These are phyloP conservation scores for Hypoxylon trugodes DNA, from an alignment of 495 filamentous ascomycete genomes.

Conservation along the genomic window DNA sequence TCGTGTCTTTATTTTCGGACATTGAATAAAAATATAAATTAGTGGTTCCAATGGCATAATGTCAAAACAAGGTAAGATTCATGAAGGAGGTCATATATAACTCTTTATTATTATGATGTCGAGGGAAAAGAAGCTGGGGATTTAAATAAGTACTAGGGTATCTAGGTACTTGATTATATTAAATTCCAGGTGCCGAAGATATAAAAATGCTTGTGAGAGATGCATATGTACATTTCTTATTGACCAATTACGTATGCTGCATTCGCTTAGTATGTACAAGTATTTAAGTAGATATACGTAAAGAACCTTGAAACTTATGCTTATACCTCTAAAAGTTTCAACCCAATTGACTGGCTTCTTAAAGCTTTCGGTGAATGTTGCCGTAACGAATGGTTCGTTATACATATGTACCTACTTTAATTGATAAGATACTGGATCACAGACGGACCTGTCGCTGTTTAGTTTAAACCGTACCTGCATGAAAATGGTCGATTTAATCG, in stretches of 20 bases:
- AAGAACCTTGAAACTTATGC: too few relatives aligned
- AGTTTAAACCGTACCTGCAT: conserved; percentile 37
- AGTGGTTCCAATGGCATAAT: background rate
- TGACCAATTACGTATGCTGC: too few relatives aligned
- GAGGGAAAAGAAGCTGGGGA: too few relatives aligned
- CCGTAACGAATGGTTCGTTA: conserved; percentile 28
- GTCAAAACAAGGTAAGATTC: background rate
- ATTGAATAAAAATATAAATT: conserved; percentile 1
- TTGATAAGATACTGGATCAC: conserved; percentile 16
- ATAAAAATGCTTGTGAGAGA: too few relatives aligned
- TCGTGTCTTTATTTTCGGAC: background rate
- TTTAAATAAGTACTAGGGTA: too few relatives aligned
- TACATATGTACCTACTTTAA: too few relatives aligned
- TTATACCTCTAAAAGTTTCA: too few relatives aligned
- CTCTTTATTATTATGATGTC: conserved; percentile 5
- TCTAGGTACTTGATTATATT: too few relatives aligned
- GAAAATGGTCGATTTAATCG: conserved; percentile 29
- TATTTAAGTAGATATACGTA: too few relatives aligned
- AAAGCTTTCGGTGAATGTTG: conserved; percentile 26
- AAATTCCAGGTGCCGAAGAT: too few relatives aligned
- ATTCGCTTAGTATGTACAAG: too few relatives aligned
- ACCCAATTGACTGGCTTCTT: background rate
- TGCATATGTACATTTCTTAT: too few relatives aligned
- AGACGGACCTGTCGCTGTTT: background rate
- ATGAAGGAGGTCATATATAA: background rate